phyloP scores from a whole-genome alignment of 2,329 filamentous ascomycete species.

The Polytolypa hystricis region DNA sequence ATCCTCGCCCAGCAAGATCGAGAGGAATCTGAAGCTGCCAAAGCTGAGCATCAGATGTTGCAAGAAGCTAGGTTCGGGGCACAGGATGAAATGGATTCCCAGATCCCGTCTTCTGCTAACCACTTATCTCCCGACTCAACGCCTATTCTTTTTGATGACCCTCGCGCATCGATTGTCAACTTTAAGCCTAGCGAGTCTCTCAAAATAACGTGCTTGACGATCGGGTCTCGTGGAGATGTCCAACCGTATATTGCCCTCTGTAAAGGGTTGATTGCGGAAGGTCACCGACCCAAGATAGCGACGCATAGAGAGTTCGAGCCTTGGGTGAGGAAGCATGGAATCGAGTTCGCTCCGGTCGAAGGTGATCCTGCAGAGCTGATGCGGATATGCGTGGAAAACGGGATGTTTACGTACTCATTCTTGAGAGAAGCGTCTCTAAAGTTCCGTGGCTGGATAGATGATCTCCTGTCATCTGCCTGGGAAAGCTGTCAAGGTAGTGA shows the following conservation, averaged over 20 bases:
- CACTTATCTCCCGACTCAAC: slow-evolving; percentile 30
- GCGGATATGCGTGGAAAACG: slow-evolving; percentile 91
- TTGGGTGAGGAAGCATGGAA: slow-evolving; percentile 88
- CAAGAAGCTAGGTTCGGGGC: slow-evolving; percentile 55
- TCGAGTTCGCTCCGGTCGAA: slow-evolving; percentile 78
- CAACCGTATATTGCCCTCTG: slow-evolving; percentile 96
- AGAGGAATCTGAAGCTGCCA: slow-evolving; percentile 61
- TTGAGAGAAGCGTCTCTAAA: slow-evolving; percentile 74
- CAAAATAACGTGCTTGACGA: slow-evolving; percentile 84
- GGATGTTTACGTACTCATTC: slow-evolving; percentile 91
- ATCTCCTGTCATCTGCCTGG: slow-evolving; percentile 72
- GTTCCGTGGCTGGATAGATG: slow-evolving; percentile 92
- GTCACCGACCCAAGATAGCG: slow-evolving; percentile 76
- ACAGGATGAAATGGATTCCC: slow-evolving; percentile 22
- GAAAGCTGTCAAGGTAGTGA: slow-evolving; percentile 75
- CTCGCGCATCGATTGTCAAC: slow-evolving; percentile 74
- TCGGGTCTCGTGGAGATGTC: slow-evolving; percentile 89
- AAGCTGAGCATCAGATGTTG: slow-evolving; percentile 69
- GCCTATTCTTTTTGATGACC: slow-evolving; percentile 80
- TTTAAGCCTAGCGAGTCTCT: slow-evolving; percentile 77
- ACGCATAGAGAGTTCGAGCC: slow-evolving; percentile 82
- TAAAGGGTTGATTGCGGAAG: slow-evolving; percentile 78
- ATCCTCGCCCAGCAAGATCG: slow-evolving; percentile 57
- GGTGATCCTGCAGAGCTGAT: slow-evolving; percentile 92
- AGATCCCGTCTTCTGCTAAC: slow-evolving; percentile 12